Evolutionary conservation across 768 basidiomycete species (phyloP).

Genomic region (Termitomyces bulborhizus): DNA sequence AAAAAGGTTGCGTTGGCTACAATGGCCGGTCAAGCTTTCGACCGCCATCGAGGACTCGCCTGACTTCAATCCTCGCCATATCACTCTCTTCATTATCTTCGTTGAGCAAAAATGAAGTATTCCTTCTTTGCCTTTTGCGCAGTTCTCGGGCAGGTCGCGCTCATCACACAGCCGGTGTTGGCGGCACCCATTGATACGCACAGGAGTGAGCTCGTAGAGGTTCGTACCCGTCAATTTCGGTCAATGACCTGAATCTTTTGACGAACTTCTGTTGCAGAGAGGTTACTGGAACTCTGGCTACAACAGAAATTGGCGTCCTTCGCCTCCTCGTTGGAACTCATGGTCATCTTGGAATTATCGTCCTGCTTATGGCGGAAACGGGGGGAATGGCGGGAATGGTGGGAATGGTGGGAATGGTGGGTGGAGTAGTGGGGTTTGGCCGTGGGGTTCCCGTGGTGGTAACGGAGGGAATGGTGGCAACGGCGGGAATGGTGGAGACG

Average conservation of each 20-base stretch:
- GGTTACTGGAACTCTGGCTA: background rate
- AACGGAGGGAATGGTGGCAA: background rate
- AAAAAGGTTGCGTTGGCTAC: background rate
- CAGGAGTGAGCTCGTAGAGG: conserved; percentile 2
- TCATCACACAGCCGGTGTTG: background rate
- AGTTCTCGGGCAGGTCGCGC: background rate
- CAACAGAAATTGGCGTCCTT: background rate
- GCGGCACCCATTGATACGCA: background rate
- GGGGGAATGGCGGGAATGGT: background rate
- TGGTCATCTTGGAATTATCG: conserved; percentile 1
- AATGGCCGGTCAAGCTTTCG: background rate
- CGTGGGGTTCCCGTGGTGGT: background rate
- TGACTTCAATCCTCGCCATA: background rate
- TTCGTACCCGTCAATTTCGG: background rate
- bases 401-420: background rate
- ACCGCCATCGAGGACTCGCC: background rate
- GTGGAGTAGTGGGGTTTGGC: background rate
- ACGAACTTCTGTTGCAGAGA: background rate
- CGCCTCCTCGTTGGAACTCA: conserved; percentile 3
- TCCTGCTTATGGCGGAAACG: background rate
- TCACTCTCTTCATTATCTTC: no score
- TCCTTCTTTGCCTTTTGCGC: background rate
- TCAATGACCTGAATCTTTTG: background rate
- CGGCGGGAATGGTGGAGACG: background rate
- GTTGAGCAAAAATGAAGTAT: background rate